Evolutionary conservation across 768 basidiomycete species (phyloP), one percentile per base, ranked within the genome.

Genomic region (Cytidiella melzeri): DNA sequence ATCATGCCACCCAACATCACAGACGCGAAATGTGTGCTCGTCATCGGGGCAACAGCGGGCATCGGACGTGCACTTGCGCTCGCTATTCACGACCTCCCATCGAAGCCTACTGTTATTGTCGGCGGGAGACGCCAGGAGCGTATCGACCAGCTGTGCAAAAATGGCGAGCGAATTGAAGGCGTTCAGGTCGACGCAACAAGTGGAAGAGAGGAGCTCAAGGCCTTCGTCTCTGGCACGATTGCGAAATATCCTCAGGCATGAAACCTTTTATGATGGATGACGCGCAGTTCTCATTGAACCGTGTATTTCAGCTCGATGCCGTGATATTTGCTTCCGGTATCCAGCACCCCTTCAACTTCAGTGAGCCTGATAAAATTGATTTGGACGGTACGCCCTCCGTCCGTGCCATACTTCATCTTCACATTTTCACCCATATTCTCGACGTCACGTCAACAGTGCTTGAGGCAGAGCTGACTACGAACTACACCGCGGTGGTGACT

Each of bases 11-110:
- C 69, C 45, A 63, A 63, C 45, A 75, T 80, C 50, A 62, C 69
- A 56, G 66, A 73, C 59, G 68, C 67, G 23, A 76, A 73, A 61
- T 78, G 75, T 48, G 63, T 80, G 52, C 70, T 80, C 45, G 65
- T 80, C 49, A 69, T 75, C 41, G 78, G 79, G n/a, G 79, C 78
- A 2, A 80, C 80, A 3, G 65, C 77, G 25, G 80, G 80, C 26
- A 76, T 81, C 26, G 80, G 81, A 15, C 74, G 77, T 3, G 72
- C 73, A 28, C 72, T 83, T 5, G 79, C 80, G 5, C 66, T 76
- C 9, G 68, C 71, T 19, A 67, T 81, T 38, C 68, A 75, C 25
- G 62, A 60, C 24, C 66, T 80, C 1, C 74, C 76, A 0, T 72
- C 71, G 36, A 64, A 68, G 28, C 79, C 78, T 1, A 68, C 64